A percentile compares a stretch with the other conserved stretches of the same genome.
phyloP scores from a whole-genome alignment of 208 protist species.

The Trypanosoma caninum region DNA sequence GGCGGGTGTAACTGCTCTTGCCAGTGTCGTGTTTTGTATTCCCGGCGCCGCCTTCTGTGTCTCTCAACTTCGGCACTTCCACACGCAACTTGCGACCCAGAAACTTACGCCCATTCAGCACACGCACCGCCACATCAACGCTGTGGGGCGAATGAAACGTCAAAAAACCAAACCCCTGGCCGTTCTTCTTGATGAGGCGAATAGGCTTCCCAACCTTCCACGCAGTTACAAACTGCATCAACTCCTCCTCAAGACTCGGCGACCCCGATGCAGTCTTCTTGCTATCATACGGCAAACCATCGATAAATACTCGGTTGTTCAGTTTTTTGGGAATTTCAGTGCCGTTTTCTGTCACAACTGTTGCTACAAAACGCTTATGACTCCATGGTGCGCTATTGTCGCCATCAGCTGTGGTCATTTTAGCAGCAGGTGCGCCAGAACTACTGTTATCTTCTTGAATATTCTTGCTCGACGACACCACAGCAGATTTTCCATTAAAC shows the following conservation, averaged over 20 bases:
- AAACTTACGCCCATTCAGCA: constrained; percentile 88
- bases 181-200: constrained; percentile 85
- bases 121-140: constrained; percentile 73
- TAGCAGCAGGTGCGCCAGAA: not conserved
- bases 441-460: not conserved
- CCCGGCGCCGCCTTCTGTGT: constrained; percentile 40
- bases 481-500: not conserved
- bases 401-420: not conserved
- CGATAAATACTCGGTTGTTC: constrained; percentile 90
- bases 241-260: constrained; percentile 73
- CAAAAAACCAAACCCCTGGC: constrained; percentile 90
- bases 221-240: constrained; percentile 72
- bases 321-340: constrained; percentile 79
- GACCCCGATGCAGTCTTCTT: constrained; percentile 40
- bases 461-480: constrained; percentile 3
- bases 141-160: constrained; percentile 86
- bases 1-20: constrained; percentile 73
- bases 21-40: constrained; percentile 43
- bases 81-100: constrained; percentile 83
- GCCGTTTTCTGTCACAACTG: constrained; percentile 59
- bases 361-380: constrained; percentile 34
- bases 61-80: constrained; percentile 79
- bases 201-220: constrained; percentile 87
- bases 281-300: constrained; percentile 85
- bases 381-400: not conserved